Evolutionary conservation across 2,329 filamentous ascomycete species (phyloP).

Genomic region (Monascus ruber): DNA sequence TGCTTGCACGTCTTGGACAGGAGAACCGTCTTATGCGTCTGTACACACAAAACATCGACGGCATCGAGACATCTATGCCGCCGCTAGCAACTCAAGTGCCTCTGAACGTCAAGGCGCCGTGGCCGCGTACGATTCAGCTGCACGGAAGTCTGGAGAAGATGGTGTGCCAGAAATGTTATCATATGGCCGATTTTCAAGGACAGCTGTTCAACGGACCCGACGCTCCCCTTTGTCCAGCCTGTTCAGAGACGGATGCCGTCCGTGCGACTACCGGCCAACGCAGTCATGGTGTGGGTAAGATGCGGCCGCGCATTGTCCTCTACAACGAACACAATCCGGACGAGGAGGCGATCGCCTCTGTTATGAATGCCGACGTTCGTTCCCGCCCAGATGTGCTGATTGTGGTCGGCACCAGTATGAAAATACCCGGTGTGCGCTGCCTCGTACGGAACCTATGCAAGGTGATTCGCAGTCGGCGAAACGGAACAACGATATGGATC

Average conservation of each 20-base stretch:
- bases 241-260: conserved; percentile 61
- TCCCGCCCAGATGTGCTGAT: conserved; percentile 81
- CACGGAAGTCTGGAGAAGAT: conserved; percentile 92
- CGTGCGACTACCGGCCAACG: conserved; percentile 73
- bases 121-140: conserved; percentile 86
- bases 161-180: conserved; percentile 87
- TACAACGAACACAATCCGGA: conserved; percentile 98
- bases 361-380: conserved; percentile 75
- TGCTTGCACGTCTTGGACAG: conserved; percentile 78
- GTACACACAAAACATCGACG: conserved; percentile 95
- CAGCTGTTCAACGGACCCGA: conserved; percentile 73
- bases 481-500: conserved; percentile 87
- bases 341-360: conserved; percentile 87
- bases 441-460: conserved; percentile 86
- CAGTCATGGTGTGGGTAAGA: conserved; percentile 80
- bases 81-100: conserved; percentile 74
- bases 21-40: conserved; percentile 80
- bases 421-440: conserved; percentile 82
- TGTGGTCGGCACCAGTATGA: conserved; percentile 89
- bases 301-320: conserved; percentile 86
- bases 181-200: conserved; percentile 63
- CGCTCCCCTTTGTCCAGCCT: conserved; percentile 67
- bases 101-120: conserved; percentile 71
- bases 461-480: conserved; percentile 62
- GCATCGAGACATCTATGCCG: conserved; percentile 73